Conservation (phyloP, 164 flowering plant species). For the Vitis labrusca region DNA sequence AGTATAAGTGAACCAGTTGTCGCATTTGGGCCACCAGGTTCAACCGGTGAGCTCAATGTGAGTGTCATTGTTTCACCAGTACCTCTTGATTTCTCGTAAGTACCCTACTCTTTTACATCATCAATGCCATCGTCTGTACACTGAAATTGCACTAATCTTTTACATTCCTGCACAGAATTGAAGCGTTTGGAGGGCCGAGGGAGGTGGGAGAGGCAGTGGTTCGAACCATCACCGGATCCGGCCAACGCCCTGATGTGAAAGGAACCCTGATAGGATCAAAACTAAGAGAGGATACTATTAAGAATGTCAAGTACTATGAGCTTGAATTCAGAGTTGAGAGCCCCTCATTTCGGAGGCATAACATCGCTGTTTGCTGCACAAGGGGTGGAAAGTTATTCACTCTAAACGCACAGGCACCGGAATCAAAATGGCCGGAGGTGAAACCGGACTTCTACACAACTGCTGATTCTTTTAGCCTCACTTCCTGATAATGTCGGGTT, state of each 20-base stretch:
- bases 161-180: slow-evolving; percentile 47
- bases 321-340: slow-evolving; percentile 85
- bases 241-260: slow-evolving; percentile 48
- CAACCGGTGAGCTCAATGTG: slow-evolving; percentile 90
- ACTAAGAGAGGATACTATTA: slow-evolving; percentile 48
- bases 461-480: slow-evolving; percentile 66
- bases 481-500: slow-evolving; percentile 19
- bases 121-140: too few species aligned
- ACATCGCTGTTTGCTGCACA: slow-evolving; percentile 76
- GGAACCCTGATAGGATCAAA: slow-evolving; percentile 58
- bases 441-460: slow-evolving; percentile 50
- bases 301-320: slow-evolving; percentile 61
- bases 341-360: slow-evolving; percentile 72
- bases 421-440: slow-evolving; percentile 64
- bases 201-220: slow-evolving; percentile 87
- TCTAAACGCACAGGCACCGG: slow-evolving; percentile 87
- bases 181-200: slow-evolving; percentile 83
- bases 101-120: background rate
- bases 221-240: slow-evolving; percentile 50
- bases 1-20: slow-evolving; percentile 67
- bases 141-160: too few species aligned
- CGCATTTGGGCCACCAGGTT: slow-evolving; percentile 92
- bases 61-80: slow-evolving; percentile 89
- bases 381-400: slow-evolving; percentile 59
- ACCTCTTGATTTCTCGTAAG: slow-evolving; percentile 81